Conservation (phyloP, 163 green algal genomes). For the Scenedesmus sp. region DNA sequence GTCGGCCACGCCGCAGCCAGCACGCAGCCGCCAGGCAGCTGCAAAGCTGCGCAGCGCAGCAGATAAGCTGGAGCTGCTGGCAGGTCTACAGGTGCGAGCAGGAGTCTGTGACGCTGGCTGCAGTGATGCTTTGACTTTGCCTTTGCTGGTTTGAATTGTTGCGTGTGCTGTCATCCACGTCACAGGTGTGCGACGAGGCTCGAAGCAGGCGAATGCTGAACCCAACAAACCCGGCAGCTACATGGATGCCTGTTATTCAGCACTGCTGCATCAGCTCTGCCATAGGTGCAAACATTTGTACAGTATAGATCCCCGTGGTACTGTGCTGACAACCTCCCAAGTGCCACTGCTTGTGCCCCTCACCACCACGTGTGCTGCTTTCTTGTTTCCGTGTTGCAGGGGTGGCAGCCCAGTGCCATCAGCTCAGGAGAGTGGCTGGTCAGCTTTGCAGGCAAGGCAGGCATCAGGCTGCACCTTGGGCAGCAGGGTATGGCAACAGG, state of each 20-base stretch:
- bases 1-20: constrained; percentile 22
- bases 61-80: constrained; percentile 36
- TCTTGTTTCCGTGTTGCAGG: neutral
- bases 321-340: no score
- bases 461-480: constrained; percentile 27
- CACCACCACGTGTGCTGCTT: neutral
- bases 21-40: constrained; percentile 22
- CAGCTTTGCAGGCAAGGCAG: constrained; percentile 34
- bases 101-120: no score
- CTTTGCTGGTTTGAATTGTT: neutral
- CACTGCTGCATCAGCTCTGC: no score
- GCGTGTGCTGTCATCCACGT: no score
- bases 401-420: constrained; percentile 6
- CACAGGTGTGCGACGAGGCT: no score
- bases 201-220: no score
- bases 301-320: no score
- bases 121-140: neutral
- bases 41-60: neutral
- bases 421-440: constrained; percentile 17
- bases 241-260: no score
- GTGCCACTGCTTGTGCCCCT: no score
- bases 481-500: constrained; percentile 1
- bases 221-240: no score
- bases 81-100: constrained; percentile 9
- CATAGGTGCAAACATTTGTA: no score